Conservation (phyloP, 768 basidiomycete species). For the Kwoniella dendrophila region DNA sequence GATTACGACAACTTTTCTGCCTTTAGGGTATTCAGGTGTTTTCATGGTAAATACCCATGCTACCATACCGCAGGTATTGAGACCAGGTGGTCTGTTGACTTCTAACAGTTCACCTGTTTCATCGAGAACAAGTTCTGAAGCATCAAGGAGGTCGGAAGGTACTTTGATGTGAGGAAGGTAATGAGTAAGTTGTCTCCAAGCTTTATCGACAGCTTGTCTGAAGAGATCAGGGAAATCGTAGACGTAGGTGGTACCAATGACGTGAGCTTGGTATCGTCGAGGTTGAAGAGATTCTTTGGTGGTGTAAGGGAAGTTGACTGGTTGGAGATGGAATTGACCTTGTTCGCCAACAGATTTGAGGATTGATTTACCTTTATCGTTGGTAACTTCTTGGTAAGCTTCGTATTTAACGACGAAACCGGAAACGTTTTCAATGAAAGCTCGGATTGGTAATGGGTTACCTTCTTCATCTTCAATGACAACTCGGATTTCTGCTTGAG, state of each 20-base stretch:
- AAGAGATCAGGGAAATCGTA: slow-evolving; percentile 99
- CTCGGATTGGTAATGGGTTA: slow-evolving; percentile 92
- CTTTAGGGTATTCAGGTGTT: slow-evolving; percentile 89
- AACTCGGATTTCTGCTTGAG: slow-evolving; percentile 95
- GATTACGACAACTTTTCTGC: slow-evolving; percentile 83
- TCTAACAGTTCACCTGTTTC: slow-evolving; percentile 88
- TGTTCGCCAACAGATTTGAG: slow-evolving; percentile 98
- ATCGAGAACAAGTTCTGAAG: slow-evolving; percentile 88
- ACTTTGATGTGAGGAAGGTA: slow-evolving; percentile 69
- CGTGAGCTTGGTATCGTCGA: slow-evolving; percentile 97
- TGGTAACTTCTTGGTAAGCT: slow-evolving; percentile 95
- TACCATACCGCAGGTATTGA: slow-evolving; percentile 96
- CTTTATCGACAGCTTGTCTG: slow-evolving; percentile 90
- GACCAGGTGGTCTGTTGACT: slow-evolving; percentile 88
- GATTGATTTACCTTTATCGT: slow-evolving; percentile 91
- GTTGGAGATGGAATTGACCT: slow-evolving; percentile 93
- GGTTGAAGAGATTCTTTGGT: slow-evolving; percentile 98
- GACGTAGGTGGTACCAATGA: slow-evolving; percentile 96
- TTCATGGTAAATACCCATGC: slow-evolving; percentile 91
- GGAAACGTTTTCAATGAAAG: slow-evolving; percentile 97
- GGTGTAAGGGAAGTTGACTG: slow-evolving; percentile 87
- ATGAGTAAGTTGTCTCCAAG: slow-evolving; percentile 69
- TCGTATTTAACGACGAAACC: slow-evolving; percentile 99
- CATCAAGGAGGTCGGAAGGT: slow-evolving; percentile 78
- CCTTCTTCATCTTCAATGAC: slow-evolving; percentile 92